Base-by-base conservation (phyloP, 768 basidiomycete genomes). In the Termitomyces sp. region DNA sequence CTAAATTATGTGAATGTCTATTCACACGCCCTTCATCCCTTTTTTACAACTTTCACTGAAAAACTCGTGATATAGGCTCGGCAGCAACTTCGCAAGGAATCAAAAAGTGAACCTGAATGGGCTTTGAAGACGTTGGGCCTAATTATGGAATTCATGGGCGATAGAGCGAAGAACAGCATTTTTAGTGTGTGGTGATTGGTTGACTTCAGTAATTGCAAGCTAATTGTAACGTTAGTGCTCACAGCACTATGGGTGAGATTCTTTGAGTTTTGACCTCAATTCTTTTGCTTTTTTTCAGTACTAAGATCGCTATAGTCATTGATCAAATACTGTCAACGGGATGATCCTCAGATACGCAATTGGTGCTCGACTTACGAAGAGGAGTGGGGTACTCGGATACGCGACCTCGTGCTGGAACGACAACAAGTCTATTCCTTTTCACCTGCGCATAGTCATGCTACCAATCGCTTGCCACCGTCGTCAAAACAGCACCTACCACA, bases 321-420 rank as follows among this genome's bases (percentile, higher is more conserved):
- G 57, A 79, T 85, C 70, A 86, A 83, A 66, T 86, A 88, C 64
- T 79, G 77, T 55, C 76, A 80, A 56, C 72, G 78, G 27, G 81
- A 86, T 56, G 82, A 82, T 57, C 71, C 75, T 25, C 75, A 75
- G 54, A 64, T 89, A 58, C 74, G 78, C n/a, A 71, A 69, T 37
- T 87, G 83, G 86, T 80, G 76, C 50, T 70, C 73, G 37, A 81
- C 85, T 42, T 87, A 86, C 54, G 83, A 86, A 64, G 84, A 84
- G 56, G 67, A 79, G 19, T 87, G 82, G 80, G 88, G 88, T 21
- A 80, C 84, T 54, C 76, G 77, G 55, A 76, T 84, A 27, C 72
- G 73, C 27, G 83, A 85, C 55, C 72, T 74, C 54, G 76, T 70
- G 37, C 72, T 71, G 51, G 72, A 76, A 53, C 73, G 72, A 68